phyloP scores from a whole-genome alignment of 2,329 filamentous ascomycete genomes.

The Colletotrichum sp. region DNA sequence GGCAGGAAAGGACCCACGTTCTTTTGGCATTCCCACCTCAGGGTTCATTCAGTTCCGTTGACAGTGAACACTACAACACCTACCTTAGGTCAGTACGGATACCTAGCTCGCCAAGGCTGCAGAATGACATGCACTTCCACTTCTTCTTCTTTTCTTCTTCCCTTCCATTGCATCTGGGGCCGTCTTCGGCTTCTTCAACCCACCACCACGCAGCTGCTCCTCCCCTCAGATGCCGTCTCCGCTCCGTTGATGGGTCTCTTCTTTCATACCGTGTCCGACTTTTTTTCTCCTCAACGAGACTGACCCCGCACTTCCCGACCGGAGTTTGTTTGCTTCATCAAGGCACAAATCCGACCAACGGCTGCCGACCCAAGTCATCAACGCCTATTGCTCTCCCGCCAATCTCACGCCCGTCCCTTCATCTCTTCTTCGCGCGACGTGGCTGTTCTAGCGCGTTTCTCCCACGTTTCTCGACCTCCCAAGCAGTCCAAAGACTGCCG shows the following conservation, averaged over 20 bases:
- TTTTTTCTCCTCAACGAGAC: not conserved
- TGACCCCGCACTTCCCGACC: not conserved
- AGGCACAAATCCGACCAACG: not conserved
- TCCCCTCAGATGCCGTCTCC: not conserved
- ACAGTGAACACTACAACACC: not conserved
- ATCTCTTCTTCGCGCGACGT: not conserved
- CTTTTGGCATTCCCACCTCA: not conserved
- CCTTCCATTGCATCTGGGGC: constrained; percentile 8
- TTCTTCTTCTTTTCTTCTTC: constrained; percentile 5
- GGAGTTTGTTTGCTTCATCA: not conserved
- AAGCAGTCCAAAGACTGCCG: not conserved
- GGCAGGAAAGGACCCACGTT: constrained; percentile 2
- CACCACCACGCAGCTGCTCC: not conserved
- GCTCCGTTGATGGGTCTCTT: not conserved
- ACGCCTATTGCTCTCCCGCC: not conserved
- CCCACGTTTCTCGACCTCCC: not conserved
- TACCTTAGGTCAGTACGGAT: too few species aligned
- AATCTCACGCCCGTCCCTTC: not conserved
- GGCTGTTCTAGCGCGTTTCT: constrained; percentile 13
- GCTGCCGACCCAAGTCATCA: not conserved
- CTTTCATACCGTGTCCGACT: not conserved
- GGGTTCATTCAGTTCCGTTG: not conserved
- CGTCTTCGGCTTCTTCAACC: constrained; percentile 25
- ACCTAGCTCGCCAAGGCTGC: not conserved
- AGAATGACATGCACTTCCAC: constrained; percentile 5